Base-by-base conservation (phyloP, 257 asterid genomes). In the Leptodermis oblonga region DNA sequence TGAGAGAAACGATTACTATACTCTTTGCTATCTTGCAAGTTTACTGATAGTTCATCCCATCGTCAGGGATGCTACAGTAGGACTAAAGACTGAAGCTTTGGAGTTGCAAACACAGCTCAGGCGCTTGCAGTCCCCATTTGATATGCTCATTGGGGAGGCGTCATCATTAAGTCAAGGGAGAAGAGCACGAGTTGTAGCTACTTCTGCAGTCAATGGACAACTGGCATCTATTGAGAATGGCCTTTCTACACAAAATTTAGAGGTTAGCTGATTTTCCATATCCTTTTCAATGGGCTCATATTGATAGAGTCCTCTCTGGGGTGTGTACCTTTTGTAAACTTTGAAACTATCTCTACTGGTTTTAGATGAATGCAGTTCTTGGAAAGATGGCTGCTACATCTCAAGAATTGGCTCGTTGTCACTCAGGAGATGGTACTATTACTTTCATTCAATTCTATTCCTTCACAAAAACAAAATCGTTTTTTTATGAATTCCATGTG, bases 21-120 rank as follows among this genome's bases (percentile, higher is more conserved):
- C 66, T 74, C 62, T 63, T n/a, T n/a, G n/a, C n/a, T n/a, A n/a
- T n/a, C n/a, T n/a, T n/a, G n/a, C n/a, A n/a, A n/a, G n/a, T n/a
- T 68, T 61, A 48, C 56, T 79, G 66, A 83, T 58, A 70, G 67
- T 77, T 51, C 72, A 53, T 66, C 69, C 77, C 63, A 64, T 76
- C 54, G 25, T 70, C 85, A 94, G 99, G 79, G 99, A 94, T 73
- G 90, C 96, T 74, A 91, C 97, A 45, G 62, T 79, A 82, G 94
- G 92, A 5, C 87, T 92, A 67, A 94, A 91, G 80, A 73, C 90
- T 41, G 97, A 94, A 87, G 97, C 95, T 36, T 71, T 84, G 73
- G 97, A 94, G 85, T 82, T 94, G 76, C 99, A 93, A 81, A 93
- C 86, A 77, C 99, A 93, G 88, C 90, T 93, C 65, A 87, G 86